phyloP scores from a whole-genome alignment of 2,329 filamentous ascomycete species.

The Talaromyces sp. region DNA sequence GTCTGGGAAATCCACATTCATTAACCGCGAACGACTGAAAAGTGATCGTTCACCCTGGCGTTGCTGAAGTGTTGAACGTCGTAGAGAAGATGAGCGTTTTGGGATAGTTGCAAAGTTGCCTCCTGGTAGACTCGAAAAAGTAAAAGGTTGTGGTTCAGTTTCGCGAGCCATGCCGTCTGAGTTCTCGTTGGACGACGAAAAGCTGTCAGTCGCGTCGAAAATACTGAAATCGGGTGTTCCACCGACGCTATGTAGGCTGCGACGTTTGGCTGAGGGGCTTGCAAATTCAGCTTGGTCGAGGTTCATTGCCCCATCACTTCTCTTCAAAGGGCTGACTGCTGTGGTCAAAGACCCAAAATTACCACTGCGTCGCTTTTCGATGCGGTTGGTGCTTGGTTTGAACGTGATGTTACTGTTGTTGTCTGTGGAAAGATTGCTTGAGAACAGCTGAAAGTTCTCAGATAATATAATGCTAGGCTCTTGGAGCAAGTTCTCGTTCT shows the following conservation, averaged over 20 bases:
- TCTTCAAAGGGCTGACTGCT: slow-evolving; percentile 81
- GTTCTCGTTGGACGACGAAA: slow-evolving; percentile 25
- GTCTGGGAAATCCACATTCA: slow-evolving; percentile 45
- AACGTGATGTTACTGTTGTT: slow-evolving; percentile 35
- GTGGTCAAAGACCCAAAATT: slow-evolving; percentile 52
- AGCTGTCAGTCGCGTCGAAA: slow-evolving; percentile 58
- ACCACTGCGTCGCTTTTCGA: slow-evolving; percentile 52
- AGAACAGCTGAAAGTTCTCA: slow-evolving; percentile 10
- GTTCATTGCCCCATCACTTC: slow-evolving; percentile 86
- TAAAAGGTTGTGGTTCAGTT: slow-evolving; percentile 30
- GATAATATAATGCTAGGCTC: slow-evolving; percentile 5
- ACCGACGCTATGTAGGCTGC: slow-evolving; percentile 78
- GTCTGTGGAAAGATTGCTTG: slow-evolving; percentile 29
- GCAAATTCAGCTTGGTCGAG: slow-evolving; percentile 74
- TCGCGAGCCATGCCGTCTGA: slow-evolving; percentile 30
- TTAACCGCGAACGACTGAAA: slow-evolving; percentile 43
- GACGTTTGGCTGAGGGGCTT: slow-evolving; percentile 85
- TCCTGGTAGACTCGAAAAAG: slow-evolving; percentile 39
- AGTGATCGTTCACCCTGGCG: slow-evolving; percentile 67
- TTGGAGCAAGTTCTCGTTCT: slow-evolving; percentile 46
- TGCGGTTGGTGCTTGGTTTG: slow-evolving; percentile 43
- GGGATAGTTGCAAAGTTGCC: slow-evolving; percentile 57
- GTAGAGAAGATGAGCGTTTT: slow-evolving; percentile 71
- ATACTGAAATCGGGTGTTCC: slow-evolving; percentile 65
- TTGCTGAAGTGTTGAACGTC: slow-evolving; percentile 85